Evolutionary conservation across 2,329 filamentous ascomycete genomes (phyloP), one percentile per base, ranked within the genome.

Genomic region (Chaetomium globosum): DNA sequence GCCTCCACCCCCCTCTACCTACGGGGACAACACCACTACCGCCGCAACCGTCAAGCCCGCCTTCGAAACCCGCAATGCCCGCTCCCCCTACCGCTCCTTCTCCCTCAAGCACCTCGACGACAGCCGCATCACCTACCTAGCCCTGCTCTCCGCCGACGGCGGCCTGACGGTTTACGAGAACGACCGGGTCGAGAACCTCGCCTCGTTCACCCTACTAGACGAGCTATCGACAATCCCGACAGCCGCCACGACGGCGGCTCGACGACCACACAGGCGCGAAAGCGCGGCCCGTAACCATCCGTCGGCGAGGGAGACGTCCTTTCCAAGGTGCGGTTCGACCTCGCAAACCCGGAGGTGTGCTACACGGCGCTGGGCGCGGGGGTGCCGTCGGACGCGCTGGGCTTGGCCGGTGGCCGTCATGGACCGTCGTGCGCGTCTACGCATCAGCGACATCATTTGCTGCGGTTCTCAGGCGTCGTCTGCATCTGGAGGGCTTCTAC

Each of bases 361-460:
- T 91, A 90, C 78, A 85, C 85, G 19, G 89, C 92, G 1, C 80
- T 97, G 65, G 82, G 89, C 63, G 91, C 93, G 2, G 92, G 92
- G n/a, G 87, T 96, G 26, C 87, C 92, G 63, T 83, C 86, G 7
- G 93, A 94, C 72, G 87, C 91, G 3, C 79, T 98, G 19, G 89
- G 89, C 0, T 78, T 99, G 0, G 90, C 96, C 96, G 1, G 92
- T 97, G 6, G 92, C 92, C 0, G 91, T 90, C 57, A 93, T 97
- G 88, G 87, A 92, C 68, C 83, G 84, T n/a, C 0, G 92, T 96
- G 58, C 89, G 88, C 72, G 82, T 99, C 23, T 98, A 93, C 78
- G 95, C 61, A 94, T 92, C 2, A 80, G 85, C 28, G 85, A 89
- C 69, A 80, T 85, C 16, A 76, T 82, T 67, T 80, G 78, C n/a